These are phyloP conservation scores for Trametes cubensis DNA, from an alignment of 768 basidiomycete genomes.

Conservation along the genomic window DNA sequence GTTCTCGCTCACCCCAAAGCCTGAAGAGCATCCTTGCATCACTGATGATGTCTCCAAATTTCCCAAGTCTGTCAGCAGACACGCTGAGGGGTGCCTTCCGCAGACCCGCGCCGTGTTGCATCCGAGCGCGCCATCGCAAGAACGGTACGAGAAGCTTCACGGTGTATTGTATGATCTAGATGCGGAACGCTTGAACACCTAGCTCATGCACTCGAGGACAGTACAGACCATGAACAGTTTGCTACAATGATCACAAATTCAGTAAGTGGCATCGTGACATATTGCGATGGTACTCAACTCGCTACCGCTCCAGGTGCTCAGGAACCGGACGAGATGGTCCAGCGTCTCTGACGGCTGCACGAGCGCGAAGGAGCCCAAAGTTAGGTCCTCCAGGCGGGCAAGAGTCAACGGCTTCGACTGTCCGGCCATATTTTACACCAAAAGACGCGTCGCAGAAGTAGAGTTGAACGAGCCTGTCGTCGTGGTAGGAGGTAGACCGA, in stretches of 20 bases:
- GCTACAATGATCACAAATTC: slow-evolving; percentile 40
- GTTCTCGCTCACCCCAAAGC: slow-evolving; percentile 69
- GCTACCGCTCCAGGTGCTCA: slow-evolving; percentile 85
- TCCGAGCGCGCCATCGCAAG: slow-evolving; percentile 63
- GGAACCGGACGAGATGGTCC: slow-evolving; percentile 72
- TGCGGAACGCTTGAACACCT: not conserved
- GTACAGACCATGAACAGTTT: slow-evolving; percentile 71
- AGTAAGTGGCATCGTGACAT: not conserved
- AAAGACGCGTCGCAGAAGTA: not conserved
- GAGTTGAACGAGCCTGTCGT: not conserved
- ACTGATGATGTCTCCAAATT: slow-evolving; percentile 56
- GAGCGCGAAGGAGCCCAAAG: slow-evolving; percentile 63
- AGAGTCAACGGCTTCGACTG: slow-evolving; percentile 50
- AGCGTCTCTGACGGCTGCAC: slow-evolving; percentile 64
- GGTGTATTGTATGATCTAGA: slow-evolving; percentile 72
- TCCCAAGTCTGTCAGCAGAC: slow-evolving; percentile 54
- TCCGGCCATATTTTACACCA: slow-evolving; percentile 48
- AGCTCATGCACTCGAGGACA: not conserved
- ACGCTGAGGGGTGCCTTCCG: slow-evolving; percentile 54
- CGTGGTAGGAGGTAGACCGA: not conserved
- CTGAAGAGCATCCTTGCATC: slow-evolving; percentile 77
- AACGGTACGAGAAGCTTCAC: slow-evolving; percentile 71
- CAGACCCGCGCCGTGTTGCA: slow-evolving; percentile 68
- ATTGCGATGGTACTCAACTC: slow-evolving; percentile 54
- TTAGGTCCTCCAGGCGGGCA: slow-evolving; percentile 58